Evolutionary conservation across 306 rosid species (phyloP), one percentile per base, ranked within the genome.

Genomic region (Inga oerstediana): DNA sequence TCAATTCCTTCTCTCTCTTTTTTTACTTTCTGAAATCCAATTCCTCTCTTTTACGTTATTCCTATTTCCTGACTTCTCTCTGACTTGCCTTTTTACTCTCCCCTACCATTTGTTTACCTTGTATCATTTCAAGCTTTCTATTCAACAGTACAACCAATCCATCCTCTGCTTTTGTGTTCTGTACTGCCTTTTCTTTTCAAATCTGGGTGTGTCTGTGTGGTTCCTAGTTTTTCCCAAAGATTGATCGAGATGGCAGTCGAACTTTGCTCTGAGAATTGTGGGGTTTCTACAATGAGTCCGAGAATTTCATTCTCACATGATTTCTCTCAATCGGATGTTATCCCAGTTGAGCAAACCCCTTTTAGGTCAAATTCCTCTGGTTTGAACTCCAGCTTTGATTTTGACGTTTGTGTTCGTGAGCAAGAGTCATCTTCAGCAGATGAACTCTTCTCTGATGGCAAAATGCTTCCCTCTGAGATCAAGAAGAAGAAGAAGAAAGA

Each of bases 221-320:
- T 70, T 77, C 68, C 37, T 5, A 37, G 7, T 41, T 45, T 54
- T 78, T 49, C 41, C 44, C 30, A 15, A 56, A 22, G 14, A 15
- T 39, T 79, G 76, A 22, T 72, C 44, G 76, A 81, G 79, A 92
- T 94, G 96, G 94, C 84, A 4, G 76, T 91, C 58, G 96, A 94
- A 37, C 65, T 92, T 5, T 89, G 59, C 87, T 89, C 97, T 67
- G 98, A 94, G 56, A 88, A 86, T 80, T 75, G 89, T 68, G 82
- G 76, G 34, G 75, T 76, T 37, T 54, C 79, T 6, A 3, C 72
- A 6, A 83, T 83, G 88, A 93, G 91, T 82, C 98, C 97, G 3
- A 88, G 98, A 72, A 88, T 94, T 82, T 94, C 98, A 43, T 94
- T 94, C 79, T 94, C 98, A 17, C 94, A 90, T 77, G 97, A 90